A percentile compares a stretch with the other conserved stretches of the same genome.
Evolutionary conservation across 805 yeast genomes (phyloP).

Genomic region (Saccharomycopsis fibuligera): DNA sequence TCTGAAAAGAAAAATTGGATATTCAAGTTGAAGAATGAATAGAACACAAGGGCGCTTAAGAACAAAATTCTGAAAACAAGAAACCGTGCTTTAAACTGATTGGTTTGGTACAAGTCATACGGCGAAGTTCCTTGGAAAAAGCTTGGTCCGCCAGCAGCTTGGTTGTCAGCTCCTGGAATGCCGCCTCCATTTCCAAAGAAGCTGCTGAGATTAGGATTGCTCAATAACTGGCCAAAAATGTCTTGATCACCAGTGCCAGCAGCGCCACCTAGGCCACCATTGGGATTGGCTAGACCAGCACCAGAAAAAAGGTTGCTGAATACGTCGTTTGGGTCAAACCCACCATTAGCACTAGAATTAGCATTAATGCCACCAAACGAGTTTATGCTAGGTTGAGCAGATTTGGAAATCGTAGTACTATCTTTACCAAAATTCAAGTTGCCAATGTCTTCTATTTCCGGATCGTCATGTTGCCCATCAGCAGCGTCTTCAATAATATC

Average conservation of each 20-base stretch:
- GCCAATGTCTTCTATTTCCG: conserved; percentile 7
- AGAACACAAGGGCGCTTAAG: conserved; percentile 3
- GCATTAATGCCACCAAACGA: background rate
- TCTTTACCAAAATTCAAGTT: background rate
- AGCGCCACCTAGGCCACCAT: conserved; percentile 1
- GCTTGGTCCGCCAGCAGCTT: background rate
- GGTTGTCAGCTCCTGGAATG: too few relatives aligned
- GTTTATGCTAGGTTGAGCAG: background rate
- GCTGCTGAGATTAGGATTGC: background rate
- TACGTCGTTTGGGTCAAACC: background rate
- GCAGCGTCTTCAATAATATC: background rate
- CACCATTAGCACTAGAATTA: background rate
- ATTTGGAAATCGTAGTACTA: background rate
- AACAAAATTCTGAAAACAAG: conserved; percentile 7
- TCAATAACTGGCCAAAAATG: conserved; percentile 3
- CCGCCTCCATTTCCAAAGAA: too few relatives aligned
- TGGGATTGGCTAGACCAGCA: background rate
- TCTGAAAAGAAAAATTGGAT: background rate
- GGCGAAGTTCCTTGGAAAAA: background rate
- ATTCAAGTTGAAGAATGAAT: conserved; percentile 7
- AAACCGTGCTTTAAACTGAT: conserved; percentile 15
- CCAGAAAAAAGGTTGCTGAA: background rate
- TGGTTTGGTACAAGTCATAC: conserved; percentile 12
- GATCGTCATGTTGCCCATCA: conserved; percentile 1
- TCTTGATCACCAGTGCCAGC: background rate